Conservation (phyloP, 305 asterid genomes). For the Solanum hybrid region DNA sequence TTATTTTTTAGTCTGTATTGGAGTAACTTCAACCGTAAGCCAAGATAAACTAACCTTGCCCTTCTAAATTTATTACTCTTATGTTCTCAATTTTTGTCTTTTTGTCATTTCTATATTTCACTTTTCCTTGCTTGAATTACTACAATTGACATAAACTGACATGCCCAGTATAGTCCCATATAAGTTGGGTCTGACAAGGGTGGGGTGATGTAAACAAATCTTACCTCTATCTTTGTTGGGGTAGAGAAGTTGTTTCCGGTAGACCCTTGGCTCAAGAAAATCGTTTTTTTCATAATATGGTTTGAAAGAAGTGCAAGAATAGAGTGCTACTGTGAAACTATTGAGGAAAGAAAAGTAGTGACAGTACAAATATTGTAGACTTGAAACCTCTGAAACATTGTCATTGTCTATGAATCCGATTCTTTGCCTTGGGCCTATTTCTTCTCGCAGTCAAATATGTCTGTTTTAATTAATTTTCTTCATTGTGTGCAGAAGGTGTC, state of each 20-base stretch:
- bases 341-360: background rate
- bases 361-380: background rate
- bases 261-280: background rate
- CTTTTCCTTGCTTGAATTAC: background rate
- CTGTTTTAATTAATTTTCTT: background rate
- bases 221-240: background rate
- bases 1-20: background rate
- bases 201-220: background rate
- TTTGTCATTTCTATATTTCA: too few species aligned
- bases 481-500: slow-evolving; percentile 46
- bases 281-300: background rate
- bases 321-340: background rate
- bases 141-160: background rate
- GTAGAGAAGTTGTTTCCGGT: too few species aligned
- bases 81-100: background rate
- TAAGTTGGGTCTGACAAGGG: background rate
- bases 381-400: background rate
- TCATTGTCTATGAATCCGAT: background rate
- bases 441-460: background rate
- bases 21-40: background rate
- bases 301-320: background rate
- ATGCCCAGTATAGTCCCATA: background rate
- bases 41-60: background rate
- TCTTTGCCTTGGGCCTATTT: background rate
- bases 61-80: background rate